Evolutionary conservation across 140 eudicot species (phyloP), one percentile per base, ranked within the genome.

Genomic region (Ambrosia hybrid): DNA sequence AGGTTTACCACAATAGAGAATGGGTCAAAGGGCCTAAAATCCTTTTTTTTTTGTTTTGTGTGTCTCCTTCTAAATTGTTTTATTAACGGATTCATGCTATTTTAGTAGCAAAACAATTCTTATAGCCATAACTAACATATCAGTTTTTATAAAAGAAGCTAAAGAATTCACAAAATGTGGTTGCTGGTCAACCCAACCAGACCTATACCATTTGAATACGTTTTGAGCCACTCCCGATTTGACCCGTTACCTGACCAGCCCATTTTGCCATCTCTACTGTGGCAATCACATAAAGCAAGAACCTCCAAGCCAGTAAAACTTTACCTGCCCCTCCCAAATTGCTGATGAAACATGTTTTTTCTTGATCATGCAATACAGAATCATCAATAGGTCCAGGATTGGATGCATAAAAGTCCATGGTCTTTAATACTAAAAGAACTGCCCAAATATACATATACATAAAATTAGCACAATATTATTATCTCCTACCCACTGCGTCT

Each of bases 321-420:
- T n/a, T n/a, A n/a, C n/a, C n/a, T n/a, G n/a, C n/a, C n/a, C n/a
- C n/a, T n/a, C n/a, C n/a, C n/a, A n/a, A n/a, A n/a, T n/a, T n/a
- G n/a, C n/a, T n/a, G n/a, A n/a, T n/a, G n/a, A n/a, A n/a, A n/a
- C n/a, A n/a, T n/a, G n/a, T n/a, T n/a, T n/a, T n/a, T n/a, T n/a
- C n/a, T n/a, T n/a, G n/a, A n/a, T n/a, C n/a, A n/a, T n/a, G n/a
- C n/a, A n/a, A n/a, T n/a, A n/a, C n/a, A n/a, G n/a, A n/a, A n/a
- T n/a, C n/a, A n/a, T n/a, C n/a, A n/a, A n/a, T n/a, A n/a, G n/a
- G n/a, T n/a, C n/a, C n/a, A n/a, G 97, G 99, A 77, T 81, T 85
- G 74, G 88, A 78, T 75, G 92, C 81, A 72, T 83, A 84, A 64
- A 76, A 74, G 37, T 91, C 95, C 97, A 91, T 87, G 48, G 60